Conservation (phyloP, 352 stramenopile genomes). For the Globisporangium ultimum region DNA sequence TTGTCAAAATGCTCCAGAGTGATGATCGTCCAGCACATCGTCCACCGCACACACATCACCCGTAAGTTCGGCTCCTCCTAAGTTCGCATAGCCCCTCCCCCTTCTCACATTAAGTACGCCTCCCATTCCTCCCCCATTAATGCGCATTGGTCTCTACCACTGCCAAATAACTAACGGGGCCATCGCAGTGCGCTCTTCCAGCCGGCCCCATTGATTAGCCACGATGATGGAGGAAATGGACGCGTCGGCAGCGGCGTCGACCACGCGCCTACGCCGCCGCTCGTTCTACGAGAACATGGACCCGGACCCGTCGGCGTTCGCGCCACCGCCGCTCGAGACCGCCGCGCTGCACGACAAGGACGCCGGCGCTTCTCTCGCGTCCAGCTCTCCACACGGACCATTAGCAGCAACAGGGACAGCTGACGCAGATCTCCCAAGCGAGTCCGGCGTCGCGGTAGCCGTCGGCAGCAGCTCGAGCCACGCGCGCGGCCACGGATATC, state of each 20-base stretch:
- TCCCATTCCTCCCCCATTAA: no score
- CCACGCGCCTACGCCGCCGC: constrained; percentile 54
- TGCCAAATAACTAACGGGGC: no score
- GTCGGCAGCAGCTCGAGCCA: no score
- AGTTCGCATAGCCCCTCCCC: no score
- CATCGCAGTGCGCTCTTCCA: no score
- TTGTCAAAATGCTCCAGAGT: no score
- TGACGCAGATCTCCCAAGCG: neutral
- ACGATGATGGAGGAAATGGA: constrained; percentile 62
- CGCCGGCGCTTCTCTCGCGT: constrained; percentile 2
- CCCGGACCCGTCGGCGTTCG: constrained; percentile 23
- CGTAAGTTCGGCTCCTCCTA: no score
- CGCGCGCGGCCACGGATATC: constrained; percentile 2
- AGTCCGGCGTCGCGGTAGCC: neutral
- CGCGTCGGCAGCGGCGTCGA: constrained; percentile 20
- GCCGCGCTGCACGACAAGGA: constrained; percentile 16
- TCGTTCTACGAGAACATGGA: constrained; percentile 74
- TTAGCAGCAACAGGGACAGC: neutral
- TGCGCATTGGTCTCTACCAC: no score
- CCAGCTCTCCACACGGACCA: neutral
- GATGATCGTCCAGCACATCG: no score
- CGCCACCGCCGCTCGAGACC: constrained; percentile 12
- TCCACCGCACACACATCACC: no score
- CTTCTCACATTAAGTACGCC: no score
- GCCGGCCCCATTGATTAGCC: no score